Conservation (phyloP, 2,329 filamentous ascomycete species). For the Cladophialophora yegresii region DNA sequence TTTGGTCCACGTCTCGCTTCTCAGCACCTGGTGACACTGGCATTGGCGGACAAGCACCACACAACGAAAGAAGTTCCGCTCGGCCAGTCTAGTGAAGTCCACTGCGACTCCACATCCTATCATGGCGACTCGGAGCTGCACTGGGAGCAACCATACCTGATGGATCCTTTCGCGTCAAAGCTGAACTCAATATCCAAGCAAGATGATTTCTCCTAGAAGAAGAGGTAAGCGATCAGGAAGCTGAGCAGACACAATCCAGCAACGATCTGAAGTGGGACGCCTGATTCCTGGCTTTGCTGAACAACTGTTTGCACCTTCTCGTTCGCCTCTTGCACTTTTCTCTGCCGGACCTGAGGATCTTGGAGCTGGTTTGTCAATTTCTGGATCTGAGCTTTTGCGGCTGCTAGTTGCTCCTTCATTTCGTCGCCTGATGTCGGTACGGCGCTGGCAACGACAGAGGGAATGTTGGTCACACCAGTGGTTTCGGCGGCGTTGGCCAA, state of each 20-base stretch:
- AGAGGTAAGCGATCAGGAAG: conserved; percentile 92
- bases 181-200: conserved; percentile 19
- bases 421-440: conserved; percentile 59
- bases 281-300: conserved; percentile 57
- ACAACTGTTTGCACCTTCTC: conserved; percentile 55
- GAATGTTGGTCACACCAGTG: conserved; percentile 48
- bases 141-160: neutral
- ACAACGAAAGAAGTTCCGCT: neutral
- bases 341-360: conserved; percentile 74
- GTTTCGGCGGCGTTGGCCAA: conserved; percentile 37
- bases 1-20: neutral
- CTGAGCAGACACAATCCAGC: conserved; percentile 82
- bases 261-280: conserved; percentile 79
- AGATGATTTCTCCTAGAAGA: conserved; percentile 67
- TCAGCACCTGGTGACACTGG: neutral
- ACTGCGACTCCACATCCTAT: neutral
- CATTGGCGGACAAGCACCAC: neutral
- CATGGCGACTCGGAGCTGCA: conserved; percentile 10
- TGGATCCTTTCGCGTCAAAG: conserved; percentile 7
- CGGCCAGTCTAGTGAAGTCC: neutral
- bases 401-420: conserved; percentile 69
- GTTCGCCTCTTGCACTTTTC: conserved; percentile 65
- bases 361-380: conserved; percentile 64
- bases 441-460: conserved; percentile 53
- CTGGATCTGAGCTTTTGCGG: conserved; percentile 73